Percentiles rank a stretch among this genome's conserved stretches.
These are phyloP conservation scores for Castanea mollissima DNA, from an alignment of 306 rosid genomes.

Conservation along the genomic window DNA sequence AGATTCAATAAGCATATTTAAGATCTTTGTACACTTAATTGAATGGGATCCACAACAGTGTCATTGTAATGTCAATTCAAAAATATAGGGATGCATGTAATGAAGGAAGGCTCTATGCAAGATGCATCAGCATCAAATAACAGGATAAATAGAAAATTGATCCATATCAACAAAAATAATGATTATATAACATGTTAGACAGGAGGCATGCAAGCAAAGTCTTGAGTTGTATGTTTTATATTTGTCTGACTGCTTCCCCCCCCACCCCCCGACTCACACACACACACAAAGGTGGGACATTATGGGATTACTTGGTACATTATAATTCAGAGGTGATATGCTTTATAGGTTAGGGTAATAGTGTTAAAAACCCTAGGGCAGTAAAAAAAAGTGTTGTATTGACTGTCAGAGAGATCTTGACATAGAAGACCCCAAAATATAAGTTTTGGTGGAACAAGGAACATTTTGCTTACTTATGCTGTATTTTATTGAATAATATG, in stretches of 20 bases:
- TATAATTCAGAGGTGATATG: background rate
- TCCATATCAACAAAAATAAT: background rate
- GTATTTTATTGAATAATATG: background rate
- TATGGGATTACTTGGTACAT: background rate
- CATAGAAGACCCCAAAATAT: background rate
- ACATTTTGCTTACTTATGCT: background rate
- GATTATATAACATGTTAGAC: background rate
- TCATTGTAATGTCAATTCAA: background rate
- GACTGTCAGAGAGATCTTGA: background rate
- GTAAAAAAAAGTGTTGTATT: background rate
- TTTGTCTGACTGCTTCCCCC: background rate
- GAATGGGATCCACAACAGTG: slow-evolving; percentile 9
- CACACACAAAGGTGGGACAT: background rate
- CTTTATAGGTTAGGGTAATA: background rate
- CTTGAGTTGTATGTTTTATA: background rate
- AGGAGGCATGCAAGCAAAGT: background rate
- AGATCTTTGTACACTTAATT: slow-evolving; percentile 5
- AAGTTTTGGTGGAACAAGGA: background rate
- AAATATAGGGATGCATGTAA: background rate
- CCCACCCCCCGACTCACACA: no score
- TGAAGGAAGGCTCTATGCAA: background rate
- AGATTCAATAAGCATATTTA: slow-evolving; percentile 20
- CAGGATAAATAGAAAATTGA: no score
- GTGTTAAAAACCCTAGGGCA: background rate
- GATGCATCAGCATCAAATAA: background rate